Conservation (phyloP, 768 basidiomycete species). For the Dioszegia crocea region DNA sequence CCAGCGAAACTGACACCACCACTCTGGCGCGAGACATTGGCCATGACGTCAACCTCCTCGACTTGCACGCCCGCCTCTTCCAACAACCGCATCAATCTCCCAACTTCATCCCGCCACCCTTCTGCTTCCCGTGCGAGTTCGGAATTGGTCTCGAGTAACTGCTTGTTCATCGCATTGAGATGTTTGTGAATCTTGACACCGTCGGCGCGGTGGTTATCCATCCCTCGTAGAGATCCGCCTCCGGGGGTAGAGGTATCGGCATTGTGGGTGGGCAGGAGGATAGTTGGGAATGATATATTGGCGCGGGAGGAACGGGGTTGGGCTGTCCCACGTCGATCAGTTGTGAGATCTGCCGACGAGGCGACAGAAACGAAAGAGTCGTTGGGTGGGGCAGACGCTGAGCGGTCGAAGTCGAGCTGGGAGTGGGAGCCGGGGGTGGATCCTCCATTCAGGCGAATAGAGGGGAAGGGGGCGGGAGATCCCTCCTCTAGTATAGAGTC, state of each 20-base stretch:
- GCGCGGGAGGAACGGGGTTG: conserved; percentile 23
- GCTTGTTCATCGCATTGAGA: conserved; percentile 47
- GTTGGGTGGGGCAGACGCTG: conserved; percentile 20
- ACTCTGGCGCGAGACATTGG: conserved; percentile 7
- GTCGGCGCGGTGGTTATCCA: conserved; percentile 35
- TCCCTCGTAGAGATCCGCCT: conserved; percentile 23
- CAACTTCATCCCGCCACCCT: conserved; percentile 36
- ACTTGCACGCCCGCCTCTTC: conserved; percentile 30
- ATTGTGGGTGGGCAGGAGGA: conserved; percentile 29
- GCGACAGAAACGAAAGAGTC: conserved; percentile 45
- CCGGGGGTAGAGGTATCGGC: conserved; percentile 12
- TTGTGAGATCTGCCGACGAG: conserved; percentile 46
- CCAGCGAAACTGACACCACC: background rate
- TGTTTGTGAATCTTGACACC: conserved; percentile 47
- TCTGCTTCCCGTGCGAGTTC: conserved; percentile 39
- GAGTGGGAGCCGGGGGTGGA: background rate
- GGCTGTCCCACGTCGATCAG: conserved; percentile 31
- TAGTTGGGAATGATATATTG: conserved; percentile 43
- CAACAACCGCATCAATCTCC: conserved; percentile 23
- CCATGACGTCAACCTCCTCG: conserved; percentile 30
- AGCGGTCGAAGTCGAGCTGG: background rate
- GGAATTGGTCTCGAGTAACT: conserved; percentile 39
- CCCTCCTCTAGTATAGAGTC: conserved; percentile 30
- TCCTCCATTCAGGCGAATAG: background rate
- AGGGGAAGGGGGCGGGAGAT: background rate